Evolutionary conservation across 2,329 filamentous ascomycete species (phyloP).

Genomic region (Penicillium hordei): DNA sequence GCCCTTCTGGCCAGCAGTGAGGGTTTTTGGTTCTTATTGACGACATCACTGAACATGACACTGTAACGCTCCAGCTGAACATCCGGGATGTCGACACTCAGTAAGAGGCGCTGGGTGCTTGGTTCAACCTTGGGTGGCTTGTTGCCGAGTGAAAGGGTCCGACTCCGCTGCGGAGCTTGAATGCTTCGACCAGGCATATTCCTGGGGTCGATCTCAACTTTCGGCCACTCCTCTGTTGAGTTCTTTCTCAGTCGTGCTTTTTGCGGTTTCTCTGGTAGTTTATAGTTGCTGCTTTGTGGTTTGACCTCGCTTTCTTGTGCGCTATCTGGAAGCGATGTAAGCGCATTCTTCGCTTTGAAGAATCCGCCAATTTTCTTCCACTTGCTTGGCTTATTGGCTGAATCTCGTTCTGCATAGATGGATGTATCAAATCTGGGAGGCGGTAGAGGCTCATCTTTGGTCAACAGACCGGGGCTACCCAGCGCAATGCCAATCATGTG

Average conservation of each 20-base stretch:
- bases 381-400: conserved; percentile 41
- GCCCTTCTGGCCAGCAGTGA: conserved; percentile 39
- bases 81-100: conserved; percentile 78
- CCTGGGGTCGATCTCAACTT: conserved; percentile 13
- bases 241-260: conserved; percentile 1
- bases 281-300: conserved; percentile 7
- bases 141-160: conserved; percentile 13
- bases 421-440: conserved; percentile 18
- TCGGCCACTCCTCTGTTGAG: conserved; percentile 23
- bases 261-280: not conserved
- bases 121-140: conserved; percentile 3
- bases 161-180: conserved; percentile 7
- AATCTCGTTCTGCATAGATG: conserved; percentile 12
- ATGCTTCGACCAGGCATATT: not conserved
- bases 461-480: conserved; percentile 60
- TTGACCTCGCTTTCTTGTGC: conserved; percentile 12
- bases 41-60: conserved; percentile 81
- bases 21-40: conserved; percentile 49
- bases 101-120: conserved; percentile 40
- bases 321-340: conserved; percentile 20
- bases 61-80: conserved; percentile 86
- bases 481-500: conserved; percentile 70
- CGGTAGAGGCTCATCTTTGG: conserved; percentile 20
- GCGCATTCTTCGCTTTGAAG: conserved; percentile 41
- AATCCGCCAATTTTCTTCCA: conserved; percentile 50